These are phyloP conservation scores for Alternaria alternata DNA, from an alignment of 2,329 filamentous ascomycete genomes.

Conservation along the genomic window DNA sequence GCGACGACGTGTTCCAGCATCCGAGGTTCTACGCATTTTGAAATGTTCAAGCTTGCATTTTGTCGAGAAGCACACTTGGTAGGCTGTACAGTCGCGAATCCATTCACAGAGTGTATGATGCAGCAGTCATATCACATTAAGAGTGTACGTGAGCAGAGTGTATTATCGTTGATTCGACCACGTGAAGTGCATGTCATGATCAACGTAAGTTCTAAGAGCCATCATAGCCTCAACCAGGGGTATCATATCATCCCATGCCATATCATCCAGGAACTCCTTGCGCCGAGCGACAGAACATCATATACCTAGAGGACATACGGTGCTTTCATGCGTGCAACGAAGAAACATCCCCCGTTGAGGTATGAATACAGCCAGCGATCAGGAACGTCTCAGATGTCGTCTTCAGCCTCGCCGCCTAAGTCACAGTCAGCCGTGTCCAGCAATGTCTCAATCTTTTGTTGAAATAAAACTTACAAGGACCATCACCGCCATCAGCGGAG, in stretches of 20 bases:
- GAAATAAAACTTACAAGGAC: conserved; percentile 25
- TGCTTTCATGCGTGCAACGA: background rate
- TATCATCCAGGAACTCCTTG: background rate
- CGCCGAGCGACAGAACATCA: background rate
- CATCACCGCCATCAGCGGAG: conserved; percentile 27
- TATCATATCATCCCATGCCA: background rate
- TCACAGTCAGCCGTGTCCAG: conserved; percentile 21
- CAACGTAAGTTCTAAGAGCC: background rate
- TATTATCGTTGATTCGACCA: background rate
- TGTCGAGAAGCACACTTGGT: background rate
- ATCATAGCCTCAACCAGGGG: background rate
- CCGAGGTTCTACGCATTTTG: background rate
- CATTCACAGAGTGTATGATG: background rate
- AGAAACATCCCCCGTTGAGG: too few relatives aligned
- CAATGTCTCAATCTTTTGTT: conserved; percentile 16
- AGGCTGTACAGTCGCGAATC: background rate
- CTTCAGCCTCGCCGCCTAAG: conserved; percentile 8
- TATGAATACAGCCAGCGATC: background rate
- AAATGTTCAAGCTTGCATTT: background rate
- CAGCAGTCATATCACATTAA: background rate
- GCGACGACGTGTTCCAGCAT: conserved; percentile 7
- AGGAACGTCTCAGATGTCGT: conserved; percentile 4
- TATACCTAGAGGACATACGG: background rate
- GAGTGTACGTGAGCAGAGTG: background rate
- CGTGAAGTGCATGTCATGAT: background rate